Percentiles rank a stretch among this genome's conserved stretches.
These are phyloP conservation scores for Cylindrodendrum hubeiense DNA, from an alignment of 2,329 filamentous ascomycete species.

Conservation along the genomic window DNA sequence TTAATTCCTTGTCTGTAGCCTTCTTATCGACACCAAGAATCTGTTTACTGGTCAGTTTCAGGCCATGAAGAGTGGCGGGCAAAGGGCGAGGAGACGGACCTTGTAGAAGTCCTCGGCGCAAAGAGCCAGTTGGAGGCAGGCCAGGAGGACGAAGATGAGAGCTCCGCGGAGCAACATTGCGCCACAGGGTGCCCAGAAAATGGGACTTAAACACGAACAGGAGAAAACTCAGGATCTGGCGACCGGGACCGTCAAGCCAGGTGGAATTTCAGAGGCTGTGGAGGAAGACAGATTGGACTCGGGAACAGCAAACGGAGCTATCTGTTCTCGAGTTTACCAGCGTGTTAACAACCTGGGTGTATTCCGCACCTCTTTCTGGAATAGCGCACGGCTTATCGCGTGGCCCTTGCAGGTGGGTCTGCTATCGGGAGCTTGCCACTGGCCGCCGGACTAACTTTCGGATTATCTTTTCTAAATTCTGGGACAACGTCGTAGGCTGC, in stretches of 20 bases:
- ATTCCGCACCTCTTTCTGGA: constrained; percentile 30
- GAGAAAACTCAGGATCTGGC: constrained; percentile 6
- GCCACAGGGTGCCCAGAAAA: constrained; percentile 32
- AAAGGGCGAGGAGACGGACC: constrained; percentile 55
- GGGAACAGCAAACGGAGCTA: constrained; percentile 6
- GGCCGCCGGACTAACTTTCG: constrained; percentile 34
- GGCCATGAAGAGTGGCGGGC: neutral
- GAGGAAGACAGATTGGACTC: constrained; percentile 15
- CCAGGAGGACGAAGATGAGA: constrained; percentile 64
- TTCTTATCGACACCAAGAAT: constrained; percentile 83
- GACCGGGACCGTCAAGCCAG: constrained; percentile 17
- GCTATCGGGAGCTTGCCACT: constrained; percentile 41
- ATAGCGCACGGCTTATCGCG: constrained; percentile 31
- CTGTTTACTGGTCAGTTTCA: constrained; percentile 54
- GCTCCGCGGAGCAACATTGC: constrained; percentile 66
- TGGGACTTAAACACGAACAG: constrained; percentile 10
- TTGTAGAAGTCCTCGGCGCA: constrained; percentile 85
- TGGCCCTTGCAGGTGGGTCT: constrained; percentile 23
- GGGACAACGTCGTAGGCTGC: constrained; percentile 16
- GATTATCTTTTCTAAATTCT: constrained; percentile 37
- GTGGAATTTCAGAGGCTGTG: constrained; percentile 16
- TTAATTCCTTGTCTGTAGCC: constrained; percentile 89
- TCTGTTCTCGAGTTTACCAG: constrained; percentile 43
- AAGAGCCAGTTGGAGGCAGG: constrained; percentile 65
- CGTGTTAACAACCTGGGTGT: constrained; percentile 49